Base-by-base conservation (phyloP, 2,329 filamentous ascomycete genomes). In the Diaporthe helianthi region DNA sequence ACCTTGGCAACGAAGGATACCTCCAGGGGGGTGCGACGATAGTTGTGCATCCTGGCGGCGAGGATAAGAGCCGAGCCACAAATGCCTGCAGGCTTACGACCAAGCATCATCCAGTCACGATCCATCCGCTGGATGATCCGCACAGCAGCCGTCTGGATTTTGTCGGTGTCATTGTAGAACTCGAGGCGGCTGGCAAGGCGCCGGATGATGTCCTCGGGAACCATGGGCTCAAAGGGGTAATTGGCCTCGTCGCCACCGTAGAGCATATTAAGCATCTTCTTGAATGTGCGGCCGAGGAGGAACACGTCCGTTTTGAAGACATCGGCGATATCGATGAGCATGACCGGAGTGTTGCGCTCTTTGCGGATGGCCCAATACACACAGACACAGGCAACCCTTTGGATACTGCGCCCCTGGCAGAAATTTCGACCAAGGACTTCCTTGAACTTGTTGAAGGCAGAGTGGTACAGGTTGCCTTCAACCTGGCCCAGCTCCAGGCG, bases 1-100 rank as follows among this genome's bases (percentile, higher is more conserved):
- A 98, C 94, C 78, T 98, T 98, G 78, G 98, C 95, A 46, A 98
- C 93, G 78, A 97, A 98, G n/a, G 98, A 95, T 10, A 99, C 92
- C 80, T 99, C 96, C 36, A 94, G 89, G 15, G 97, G 90, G 0
- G 94, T 97, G 22, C 96, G 90, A 53, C 95, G 92, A 78, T 97
- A 99, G 80, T 98, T 98, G 86, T 98, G 97, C 92, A 98, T 98
- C 65, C 96, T 92, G 10, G 96, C 95, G 8, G 96, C 96, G 78
- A 99, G 91, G 71, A 99, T 92, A 58, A 99, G 87, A 73, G 94
- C 97, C 15, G 96, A 96, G 71, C 96, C 96, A 78, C 94, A 98
- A 67, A 98, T 91, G 73, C 96, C 96, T 8, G 95, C 95, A 19
- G 96, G 96, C 49, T 96, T 91, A 76, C 96, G 92, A 75, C 96